Evolutionary conservation across 345 rosid genomes (phyloP).

Genomic region (Rhizophora mangle): DNA sequence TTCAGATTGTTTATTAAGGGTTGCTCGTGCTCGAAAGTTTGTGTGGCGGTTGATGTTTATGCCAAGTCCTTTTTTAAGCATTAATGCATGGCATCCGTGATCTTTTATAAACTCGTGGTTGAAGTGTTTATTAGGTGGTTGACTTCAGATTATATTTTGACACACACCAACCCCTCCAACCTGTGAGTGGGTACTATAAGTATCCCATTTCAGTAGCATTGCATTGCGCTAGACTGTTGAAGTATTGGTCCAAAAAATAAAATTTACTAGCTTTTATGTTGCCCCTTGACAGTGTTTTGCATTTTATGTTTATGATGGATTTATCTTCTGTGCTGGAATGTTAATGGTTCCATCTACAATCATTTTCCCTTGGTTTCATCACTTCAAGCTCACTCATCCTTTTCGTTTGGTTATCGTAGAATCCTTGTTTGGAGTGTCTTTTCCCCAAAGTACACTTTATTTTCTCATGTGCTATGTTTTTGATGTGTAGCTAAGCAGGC

Average conservation of each 20-base stretch:
- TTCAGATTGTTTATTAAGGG: not conserved
- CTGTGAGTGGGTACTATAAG: not conserved
- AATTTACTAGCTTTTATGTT: not conserved
- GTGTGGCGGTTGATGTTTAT: not conserved
- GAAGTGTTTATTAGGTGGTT: not conserved
- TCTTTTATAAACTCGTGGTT: conserved; percentile 1
- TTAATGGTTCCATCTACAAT: not conserved
- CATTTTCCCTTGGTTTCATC: not conserved
- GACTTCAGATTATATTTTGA: too few relatives aligned
- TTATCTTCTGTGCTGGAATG: conserved; percentile 2
- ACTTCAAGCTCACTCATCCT: not conserved
- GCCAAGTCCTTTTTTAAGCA: conserved; percentile 13
- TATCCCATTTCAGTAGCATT: conserved; percentile 9
- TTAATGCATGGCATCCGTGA: conserved; percentile 12
- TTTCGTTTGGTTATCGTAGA: conserved; percentile 9
- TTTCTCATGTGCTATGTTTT: conserved; percentile 12
- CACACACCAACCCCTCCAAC: too few relatives aligned
- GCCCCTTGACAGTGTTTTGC: not conserved
- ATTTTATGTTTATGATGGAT: not conserved
- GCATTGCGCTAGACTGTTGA: not conserved
- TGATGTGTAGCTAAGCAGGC: conserved; percentile 59
- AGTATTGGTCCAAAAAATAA: not conserved
- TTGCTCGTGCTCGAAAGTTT: not conserved
- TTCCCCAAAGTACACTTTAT: not conserved
- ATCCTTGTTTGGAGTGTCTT: not conserved